phyloP scores from a whole-genome alignment of 2,329 filamentous ascomycete species.

The Dothidotthia symphoricarpi region DNA sequence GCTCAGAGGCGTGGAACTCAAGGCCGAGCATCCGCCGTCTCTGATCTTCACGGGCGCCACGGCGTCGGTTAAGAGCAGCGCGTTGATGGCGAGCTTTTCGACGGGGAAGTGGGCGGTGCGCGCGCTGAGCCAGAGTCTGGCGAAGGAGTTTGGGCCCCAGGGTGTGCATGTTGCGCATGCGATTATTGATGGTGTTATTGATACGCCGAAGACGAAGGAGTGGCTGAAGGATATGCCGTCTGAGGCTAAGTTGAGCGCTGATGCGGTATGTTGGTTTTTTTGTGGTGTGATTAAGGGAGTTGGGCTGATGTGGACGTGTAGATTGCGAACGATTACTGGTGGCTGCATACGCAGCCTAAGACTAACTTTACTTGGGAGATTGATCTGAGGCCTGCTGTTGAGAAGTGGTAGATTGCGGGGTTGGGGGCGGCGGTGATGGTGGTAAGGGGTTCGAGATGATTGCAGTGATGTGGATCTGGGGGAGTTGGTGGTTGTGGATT shows the following conservation, averaged over 20 bases:
- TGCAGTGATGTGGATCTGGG: not conserved
- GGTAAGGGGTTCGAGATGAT: not conserved
- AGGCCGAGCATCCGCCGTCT: slow-evolving; percentile 65
- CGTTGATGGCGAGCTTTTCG: slow-evolving; percentile 69
- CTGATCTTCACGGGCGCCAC: slow-evolving; percentile 87
- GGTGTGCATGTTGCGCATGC: slow-evolving; percentile 82
- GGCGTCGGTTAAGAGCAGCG: slow-evolving; percentile 70
- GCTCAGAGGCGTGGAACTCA: slow-evolving; percentile 56
- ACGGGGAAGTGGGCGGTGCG: slow-evolving; percentile 77
- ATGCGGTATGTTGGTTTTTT: slow-evolving; percentile 59
- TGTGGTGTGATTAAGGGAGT: not conserved
- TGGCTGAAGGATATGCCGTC: slow-evolving; percentile 55
- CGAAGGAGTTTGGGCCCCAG: slow-evolving; percentile 78
- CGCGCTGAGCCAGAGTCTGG: slow-evolving; percentile 70
- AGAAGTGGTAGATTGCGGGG: slow-evolving; percentile 67
- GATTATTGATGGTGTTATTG: slow-evolving; percentile 81
- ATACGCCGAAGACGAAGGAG: slow-evolving; percentile 69
- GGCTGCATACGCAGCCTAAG: slow-evolving; percentile 74
- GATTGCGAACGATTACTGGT: slow-evolving; percentile 87
- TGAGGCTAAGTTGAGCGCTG: slow-evolving; percentile 70
- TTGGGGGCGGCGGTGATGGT: not conserved
- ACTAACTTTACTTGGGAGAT: slow-evolving; percentile 80
- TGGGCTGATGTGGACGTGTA: slow-evolving; percentile 37
- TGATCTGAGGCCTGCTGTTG: slow-evolving; percentile 75
- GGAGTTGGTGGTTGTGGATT: not conserved